These are phyloP conservation scores for Stachybotrys elegans DNA, from an alignment of 2,329 filamentous ascomycete species.

Conservation along the genomic window DNA sequence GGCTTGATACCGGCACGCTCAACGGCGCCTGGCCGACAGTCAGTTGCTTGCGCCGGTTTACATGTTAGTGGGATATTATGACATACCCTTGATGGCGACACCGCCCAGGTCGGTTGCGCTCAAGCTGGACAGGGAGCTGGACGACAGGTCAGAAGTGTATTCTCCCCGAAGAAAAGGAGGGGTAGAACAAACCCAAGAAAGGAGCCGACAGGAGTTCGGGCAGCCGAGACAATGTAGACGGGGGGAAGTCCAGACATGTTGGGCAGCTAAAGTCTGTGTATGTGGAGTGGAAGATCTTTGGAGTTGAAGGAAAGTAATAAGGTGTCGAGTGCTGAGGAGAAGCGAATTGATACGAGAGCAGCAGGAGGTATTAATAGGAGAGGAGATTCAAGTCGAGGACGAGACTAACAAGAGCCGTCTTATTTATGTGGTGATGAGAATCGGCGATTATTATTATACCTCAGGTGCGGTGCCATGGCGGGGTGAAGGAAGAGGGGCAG, in stretches of 20 bases:
- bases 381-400: too few species aligned
- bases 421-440: too few species aligned
- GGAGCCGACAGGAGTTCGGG: constrained; percentile 85
- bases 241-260: constrained; percentile 75
- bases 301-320: too few species aligned
- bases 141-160: constrained; percentile 13
- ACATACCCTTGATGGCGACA: constrained; percentile 83
- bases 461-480: background rate
- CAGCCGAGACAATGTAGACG: constrained; percentile 93
- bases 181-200: constrained; percentile 71
- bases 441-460: constrained; percentile 1
- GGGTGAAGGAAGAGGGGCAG: background rate
- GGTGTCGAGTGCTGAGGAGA: too few species aligned
- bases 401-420: too few species aligned
- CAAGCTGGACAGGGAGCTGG: constrained; percentile 81
- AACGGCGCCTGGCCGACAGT: constrained; percentile 56
- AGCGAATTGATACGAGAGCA: too few species aligned
- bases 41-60: constrained; percentile 1
- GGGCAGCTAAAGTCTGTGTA: too few species aligned
- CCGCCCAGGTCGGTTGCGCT: constrained; percentile 83
- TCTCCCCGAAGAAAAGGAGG: constrained; percentile 2
- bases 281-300: too few species aligned
- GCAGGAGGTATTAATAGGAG: too few species aligned
- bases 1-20: constrained; percentile 84
- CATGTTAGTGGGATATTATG: constrained; percentile 1